Evolutionary conservation across 177 flowering plant species (phyloP).

Genomic region (Vitis hybrid): DNA sequence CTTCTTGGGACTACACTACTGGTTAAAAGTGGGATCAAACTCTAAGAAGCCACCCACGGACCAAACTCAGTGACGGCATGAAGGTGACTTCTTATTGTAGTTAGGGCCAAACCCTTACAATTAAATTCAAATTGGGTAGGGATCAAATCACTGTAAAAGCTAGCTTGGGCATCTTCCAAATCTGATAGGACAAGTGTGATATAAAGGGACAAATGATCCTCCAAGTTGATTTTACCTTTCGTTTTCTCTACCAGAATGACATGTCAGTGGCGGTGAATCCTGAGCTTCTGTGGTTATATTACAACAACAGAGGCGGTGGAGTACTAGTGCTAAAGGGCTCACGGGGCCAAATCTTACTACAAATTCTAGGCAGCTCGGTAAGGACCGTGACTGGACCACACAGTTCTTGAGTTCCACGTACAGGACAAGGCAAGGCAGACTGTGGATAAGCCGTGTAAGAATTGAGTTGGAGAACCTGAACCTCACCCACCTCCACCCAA

Average conservation of each 20-base stretch:
- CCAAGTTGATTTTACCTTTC: not conserved
- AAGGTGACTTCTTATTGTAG: not conserved
- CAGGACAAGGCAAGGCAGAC: too few relatives aligned
- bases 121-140: not conserved
- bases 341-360: too few relatives aligned
- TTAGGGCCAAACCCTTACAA: not conserved
- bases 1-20: too few relatives aligned
- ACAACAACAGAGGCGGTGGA: too few relatives aligned
- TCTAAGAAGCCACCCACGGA: too few relatives aligned
- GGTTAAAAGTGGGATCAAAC: too few relatives aligned
- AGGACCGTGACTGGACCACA: conserved; percentile 1
- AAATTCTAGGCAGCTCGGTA: not conserved
- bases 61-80: not conserved
- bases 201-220: not conserved
- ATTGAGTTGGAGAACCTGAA: too few relatives aligned
- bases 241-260: not conserved
- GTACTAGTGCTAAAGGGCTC: too few relatives aligned
- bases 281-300: not conserved
- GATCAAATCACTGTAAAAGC: not conserved
- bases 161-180: not conserved
- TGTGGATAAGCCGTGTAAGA: too few relatives aligned
- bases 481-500: too few relatives aligned
- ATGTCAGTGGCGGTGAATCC: not conserved
- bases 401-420: not conserved
- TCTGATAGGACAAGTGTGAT: not conserved